Evolutionary conservation across 1,139 yeast genomes (phyloP).

Genomic region (Candida sanyaensis): DNA sequence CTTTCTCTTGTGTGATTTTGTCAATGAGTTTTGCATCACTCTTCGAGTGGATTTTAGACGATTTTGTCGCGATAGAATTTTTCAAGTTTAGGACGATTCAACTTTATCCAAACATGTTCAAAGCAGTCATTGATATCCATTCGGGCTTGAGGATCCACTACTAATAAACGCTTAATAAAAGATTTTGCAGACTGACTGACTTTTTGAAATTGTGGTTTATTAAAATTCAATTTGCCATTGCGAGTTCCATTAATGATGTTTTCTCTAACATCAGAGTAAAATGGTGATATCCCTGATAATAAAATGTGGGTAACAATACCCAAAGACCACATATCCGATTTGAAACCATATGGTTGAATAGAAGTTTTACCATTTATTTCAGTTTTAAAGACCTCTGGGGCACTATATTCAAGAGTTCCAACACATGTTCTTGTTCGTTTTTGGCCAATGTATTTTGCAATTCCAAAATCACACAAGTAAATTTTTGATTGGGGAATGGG

Average conservation of each 20-base stretch:
- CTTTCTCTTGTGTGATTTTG: neutral
- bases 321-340: slow-evolving; percentile 70
- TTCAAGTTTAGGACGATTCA: slow-evolving; percentile 16
- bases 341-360: slow-evolving; percentile 45
- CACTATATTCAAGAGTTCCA: slow-evolving; percentile 70
- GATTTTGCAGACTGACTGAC: slow-evolving; percentile 43
- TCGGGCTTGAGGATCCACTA: slow-evolving; percentile 38
- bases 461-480: slow-evolving; percentile 67
- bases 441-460: slow-evolving; percentile 43
- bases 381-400: slow-evolving; percentile 49
- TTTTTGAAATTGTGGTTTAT: slow-evolving; percentile 37
- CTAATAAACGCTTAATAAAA: slow-evolving; percentile 43
- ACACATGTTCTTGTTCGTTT: slow-evolving; percentile 55
- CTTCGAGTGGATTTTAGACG: neutral
- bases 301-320: slow-evolving; percentile 61
- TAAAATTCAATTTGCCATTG: slow-evolving; percentile 42
- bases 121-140: slow-evolving; percentile 27
- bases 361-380: slow-evolving; percentile 10
- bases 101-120: slow-evolving; percentile 48
- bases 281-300: slow-evolving; percentile 62
- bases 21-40: too few species aligned
- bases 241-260: slow-evolving; percentile 41
- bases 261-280: slow-evolving; percentile 44
- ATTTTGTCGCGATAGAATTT: slow-evolving; percentile 17
- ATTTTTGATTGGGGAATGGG: slow-evolving; percentile 55